Base-by-base conservation (phyloP, 805 yeast species). In the Deakozyma indianensis region DNA sequence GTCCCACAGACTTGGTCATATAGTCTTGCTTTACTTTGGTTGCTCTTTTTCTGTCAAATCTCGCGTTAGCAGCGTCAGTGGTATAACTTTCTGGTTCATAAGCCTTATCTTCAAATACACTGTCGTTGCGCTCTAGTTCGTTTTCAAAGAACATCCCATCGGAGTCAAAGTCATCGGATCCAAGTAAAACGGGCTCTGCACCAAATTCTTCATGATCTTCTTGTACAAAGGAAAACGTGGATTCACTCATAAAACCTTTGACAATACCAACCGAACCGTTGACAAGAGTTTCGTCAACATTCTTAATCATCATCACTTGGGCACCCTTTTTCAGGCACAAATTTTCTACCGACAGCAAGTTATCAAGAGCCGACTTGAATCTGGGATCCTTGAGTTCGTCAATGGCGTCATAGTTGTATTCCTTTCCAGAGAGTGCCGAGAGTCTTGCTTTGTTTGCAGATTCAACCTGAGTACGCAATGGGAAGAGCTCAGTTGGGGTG, bases 301-400 rank as follows among this genome's bases (percentile, higher is more conserved):
- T 92, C 55, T 83, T 85, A 52, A 92, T 64, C 71, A 85, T 78
- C 96, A 92, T 88, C 1, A 92, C 96, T 61, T 92, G 98, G 0
- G 96, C 94, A 29, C 85, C 86, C 45, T 75, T 78, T 59, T 88
- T 90, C 51, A 92, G 64, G 2, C 66, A 69, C 15, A 92, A 56
- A 4, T 53, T 57, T 47, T 72, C 70, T 23, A 80, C 83, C 41
- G 92, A 94, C 82, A 88, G 79, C 35, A 85, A 67, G 41, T 73
- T 70, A 2, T 66, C 60, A 20, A 80, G 79, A 53, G 48, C 54
- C 16, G 38, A 51, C 45, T 25, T 51, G 35, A 45, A 53, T 47
- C 43, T 48, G 16, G 46, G 55, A 5, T 52, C 51, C 7, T 56
- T 60, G n/a, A 54, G 67, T 2, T 57, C 52, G 54, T 80, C 83